Base-by-base conservation (phyloP, 352 stramenopile species). In the Phytophthora agathidicida region DNA sequence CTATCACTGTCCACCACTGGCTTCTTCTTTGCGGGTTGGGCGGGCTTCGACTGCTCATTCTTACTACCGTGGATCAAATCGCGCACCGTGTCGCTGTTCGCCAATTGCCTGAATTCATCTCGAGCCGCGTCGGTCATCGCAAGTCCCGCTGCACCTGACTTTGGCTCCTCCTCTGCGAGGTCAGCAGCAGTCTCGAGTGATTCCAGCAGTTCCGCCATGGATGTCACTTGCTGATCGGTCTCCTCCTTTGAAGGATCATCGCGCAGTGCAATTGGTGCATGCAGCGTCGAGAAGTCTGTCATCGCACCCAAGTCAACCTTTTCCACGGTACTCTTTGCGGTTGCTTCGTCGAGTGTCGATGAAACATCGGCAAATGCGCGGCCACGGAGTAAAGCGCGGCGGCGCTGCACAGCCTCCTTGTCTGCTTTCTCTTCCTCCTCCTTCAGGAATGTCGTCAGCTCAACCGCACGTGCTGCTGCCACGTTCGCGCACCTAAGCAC, bases 401-500 rank as follows among this genome's bases (percentile, higher is more conserved):
- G 85, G 10, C 66, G 65, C 16, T 87, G 75, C n/a, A 86, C 74
- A 19, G 81, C 85, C 24, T 79, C 60, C 23, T 77, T 79, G 65
- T 94, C 81, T 11, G 85, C 85, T 51, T 88, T 87, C 9, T 89
- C 76, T 7, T 80, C 84, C 43, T 92, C 85, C 49, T 79, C 74
- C 49, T 91, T 86, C n/a, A 94, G 54, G 20, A 91, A 80, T 13
- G 79, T 83, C n/a, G 80, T 91, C 48, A 94, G 49, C 32, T 91
- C 83, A 24, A 78, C 64, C 46, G 88, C 89, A 44, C 91, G 90
- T 23, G 83, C 86, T 16, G 83, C 81, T 5, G 88, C 88, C 33
- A 94, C 71, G 36, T 91, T 79, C 8, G 86, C 88, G 44, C 86
- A 96, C 4, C 69, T 72, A 35, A 96, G 66, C 38, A 96, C 80